A percentile compares a stretch with the other conserved stretches of the same genome.
Conservation (phyloP, 495 filamentous ascomycete genomes). For the Talaromyces ruber region DNA sequence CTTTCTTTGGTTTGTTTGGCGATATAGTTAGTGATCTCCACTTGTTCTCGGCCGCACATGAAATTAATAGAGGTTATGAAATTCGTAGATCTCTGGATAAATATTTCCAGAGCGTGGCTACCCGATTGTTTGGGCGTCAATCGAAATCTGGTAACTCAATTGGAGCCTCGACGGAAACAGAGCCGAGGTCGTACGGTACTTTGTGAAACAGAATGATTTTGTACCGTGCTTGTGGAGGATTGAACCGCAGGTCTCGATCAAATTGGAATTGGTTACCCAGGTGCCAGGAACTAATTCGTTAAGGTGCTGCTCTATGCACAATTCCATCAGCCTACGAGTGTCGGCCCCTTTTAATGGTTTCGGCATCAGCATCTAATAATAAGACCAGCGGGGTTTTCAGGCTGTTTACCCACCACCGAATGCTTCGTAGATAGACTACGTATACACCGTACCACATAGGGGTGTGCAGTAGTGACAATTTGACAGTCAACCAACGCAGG, state of each 20-base stretch:
- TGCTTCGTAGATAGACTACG: background rate
- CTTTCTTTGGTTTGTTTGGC: background rate
- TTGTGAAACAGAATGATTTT: background rate
- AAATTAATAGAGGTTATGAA: background rate
- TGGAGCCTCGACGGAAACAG: background rate
- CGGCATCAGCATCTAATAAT: background rate
- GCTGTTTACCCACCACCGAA: background rate
- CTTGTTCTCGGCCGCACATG: background rate
- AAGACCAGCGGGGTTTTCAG: background rate
- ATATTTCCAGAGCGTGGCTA: background rate
- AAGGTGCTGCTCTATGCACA: background rate
- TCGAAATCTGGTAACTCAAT: background rate
- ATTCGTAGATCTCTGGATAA: background rate
- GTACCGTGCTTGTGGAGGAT: background rate
- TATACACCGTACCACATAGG: background rate
- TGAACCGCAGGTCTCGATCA: background rate
- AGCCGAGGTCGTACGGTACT: background rate
- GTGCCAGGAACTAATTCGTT: background rate
- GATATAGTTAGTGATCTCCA: background rate
- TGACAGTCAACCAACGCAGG: background rate
- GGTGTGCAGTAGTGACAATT: background rate
- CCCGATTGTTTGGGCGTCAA: background rate
- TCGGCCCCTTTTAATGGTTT: background rate
- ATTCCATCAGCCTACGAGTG: background rate
- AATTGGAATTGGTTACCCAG: background rate